Conservation (phyloP, 768 basidiomycete species). For the Amanita subjunquillea region DNA sequence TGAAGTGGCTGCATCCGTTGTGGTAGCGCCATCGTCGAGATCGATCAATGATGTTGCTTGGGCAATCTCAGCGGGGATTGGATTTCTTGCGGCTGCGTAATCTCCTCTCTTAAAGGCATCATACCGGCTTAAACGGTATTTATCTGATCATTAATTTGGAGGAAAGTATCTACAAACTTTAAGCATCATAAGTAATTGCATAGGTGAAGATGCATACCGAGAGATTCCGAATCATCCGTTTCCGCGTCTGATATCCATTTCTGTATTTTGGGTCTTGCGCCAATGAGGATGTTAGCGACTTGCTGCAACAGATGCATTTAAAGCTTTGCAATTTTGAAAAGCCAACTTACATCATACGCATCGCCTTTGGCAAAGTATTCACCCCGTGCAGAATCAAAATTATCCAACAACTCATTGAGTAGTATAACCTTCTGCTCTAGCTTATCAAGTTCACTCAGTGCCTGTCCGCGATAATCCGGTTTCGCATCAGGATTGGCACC, state of each 20-base stretch:
- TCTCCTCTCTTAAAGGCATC: constrained; percentile 93
- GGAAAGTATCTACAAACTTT: constrained; percentile 62
- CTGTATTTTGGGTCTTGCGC: constrained; percentile 89
- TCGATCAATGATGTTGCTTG: constrained; percentile 58
- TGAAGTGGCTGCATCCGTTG: constrained; percentile 11
- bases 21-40: constrained; percentile 45
- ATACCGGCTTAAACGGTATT: constrained; percentile 86
- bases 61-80: constrained; percentile 53
- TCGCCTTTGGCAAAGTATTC: constrained; percentile 85
- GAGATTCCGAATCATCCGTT: constrained; percentile 78
- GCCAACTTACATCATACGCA: constrained; percentile 70
- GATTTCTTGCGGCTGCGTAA: constrained; percentile 55
- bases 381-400: constrained; percentile 59
- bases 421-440: constrained; percentile 91
- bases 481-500: constrained; percentile 93
- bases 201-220: constrained; percentile 42
- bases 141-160: constrained; percentile 97
- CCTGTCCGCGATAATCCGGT: constrained; percentile 88
- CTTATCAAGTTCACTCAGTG: constrained; percentile 84
- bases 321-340: not conserved
- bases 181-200: not conserved
- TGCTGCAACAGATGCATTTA: constrained; percentile 40
- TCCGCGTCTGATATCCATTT: constrained; percentile 97
- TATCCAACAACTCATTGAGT: constrained; percentile 96
- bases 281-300: constrained; percentile 73